phyloP scores from a whole-genome alignment of 139 green algal species.

The Coelastrella sp. region DNA sequence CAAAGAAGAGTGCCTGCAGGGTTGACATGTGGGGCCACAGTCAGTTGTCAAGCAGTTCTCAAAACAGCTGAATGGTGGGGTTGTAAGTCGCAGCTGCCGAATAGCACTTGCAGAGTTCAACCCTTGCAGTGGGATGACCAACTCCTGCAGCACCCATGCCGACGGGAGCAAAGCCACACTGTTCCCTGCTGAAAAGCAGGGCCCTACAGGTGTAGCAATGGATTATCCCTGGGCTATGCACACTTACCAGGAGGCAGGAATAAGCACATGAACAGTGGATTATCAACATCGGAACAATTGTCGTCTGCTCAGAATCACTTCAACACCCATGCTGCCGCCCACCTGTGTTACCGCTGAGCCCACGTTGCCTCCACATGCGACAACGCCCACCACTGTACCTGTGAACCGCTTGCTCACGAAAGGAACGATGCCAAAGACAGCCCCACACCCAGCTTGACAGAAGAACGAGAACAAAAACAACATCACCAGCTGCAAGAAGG shows the following conservation, averaged over 20 bases:
- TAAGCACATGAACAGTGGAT: background rate
- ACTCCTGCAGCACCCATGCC: background rate
- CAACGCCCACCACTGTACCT: constrained; percentile 87
- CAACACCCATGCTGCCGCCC: background rate
- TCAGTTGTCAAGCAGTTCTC: background rate
- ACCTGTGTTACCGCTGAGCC: constrained; percentile 87
- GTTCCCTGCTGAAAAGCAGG: background rate
- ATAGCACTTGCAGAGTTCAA: too few species aligned
- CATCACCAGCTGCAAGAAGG: constrained; percentile 49
- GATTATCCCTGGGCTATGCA: background rate
- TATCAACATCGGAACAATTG: background rate
- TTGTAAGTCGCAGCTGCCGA: too few species aligned
- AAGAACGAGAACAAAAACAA: constrained; percentile 90
- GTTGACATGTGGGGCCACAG: background rate
- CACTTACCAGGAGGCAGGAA: background rate
- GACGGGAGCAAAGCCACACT: background rate
- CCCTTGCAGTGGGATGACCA: too few species aligned
- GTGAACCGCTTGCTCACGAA: constrained; percentile 87
- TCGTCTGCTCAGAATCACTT: background rate
- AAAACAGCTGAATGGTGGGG: too few species aligned
- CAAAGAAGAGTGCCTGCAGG: constrained; percentile 40
- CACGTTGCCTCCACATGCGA: constrained; percentile 91
- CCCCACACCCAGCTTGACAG: constrained; percentile 71
- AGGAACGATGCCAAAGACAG: constrained; percentile 85
- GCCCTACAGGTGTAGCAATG: background rate